These are phyloP conservation scores for Yarrowia galli DNA, from an alignment of 1,139 yeast species.

Conservation along the genomic window DNA sequence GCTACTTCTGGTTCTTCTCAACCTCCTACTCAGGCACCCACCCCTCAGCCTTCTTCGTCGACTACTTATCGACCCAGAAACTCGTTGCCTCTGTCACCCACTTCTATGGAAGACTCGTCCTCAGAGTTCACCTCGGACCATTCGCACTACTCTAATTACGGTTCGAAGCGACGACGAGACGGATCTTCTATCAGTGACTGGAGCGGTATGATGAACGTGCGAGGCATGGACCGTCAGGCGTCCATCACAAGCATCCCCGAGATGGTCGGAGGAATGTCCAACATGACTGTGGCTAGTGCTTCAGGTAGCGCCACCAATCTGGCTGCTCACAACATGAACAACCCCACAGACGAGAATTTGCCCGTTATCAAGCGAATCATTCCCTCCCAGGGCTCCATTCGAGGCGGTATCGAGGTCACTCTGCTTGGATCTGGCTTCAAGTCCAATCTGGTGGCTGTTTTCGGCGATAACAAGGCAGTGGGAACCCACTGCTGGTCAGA, in stretches of 20 bases:
- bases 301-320: slow-evolving; percentile 13
- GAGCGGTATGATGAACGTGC: slow-evolving; percentile 41
- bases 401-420: slow-evolving; percentile 96
- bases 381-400: slow-evolving; percentile 92
- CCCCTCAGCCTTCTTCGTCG: slow-evolving; percentile 6
- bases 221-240: slow-evolving; percentile 27
- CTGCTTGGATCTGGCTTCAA: slow-evolving; percentile 85
- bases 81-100: slow-evolving; percentile 44
- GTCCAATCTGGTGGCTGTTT: slow-evolving; percentile 80
- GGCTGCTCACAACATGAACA: slow-evolving; percentile 19
- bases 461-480: slow-evolving; percentile 82
- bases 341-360: slow-evolving; percentile 37
- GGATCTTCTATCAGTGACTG: slow-evolving; percentile 42
- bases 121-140: slow-evolving; percentile 44
- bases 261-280: slow-evolving; percentile 30
- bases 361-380: slow-evolving; percentile 76
- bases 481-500: slow-evolving; percentile 98
- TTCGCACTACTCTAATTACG: slow-evolving; percentile 42
- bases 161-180: slow-evolving; percentile 45
- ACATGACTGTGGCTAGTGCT: slow-evolving; percentile 28
- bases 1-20: slow-evolving; percentile 6
- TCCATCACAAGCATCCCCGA: slow-evolving; percentile 37
- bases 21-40: slow-evolving; percentile 12
- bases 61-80: slow-evolving; percentile 4
- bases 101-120: slow-evolving; percentile 46